A percentile compares a stretch with the other conserved stretches of the same genome.
Evolutionary conservation across 208 protist genomes (phyloP).

Genomic region (Trypanosoma theileri): DNA sequence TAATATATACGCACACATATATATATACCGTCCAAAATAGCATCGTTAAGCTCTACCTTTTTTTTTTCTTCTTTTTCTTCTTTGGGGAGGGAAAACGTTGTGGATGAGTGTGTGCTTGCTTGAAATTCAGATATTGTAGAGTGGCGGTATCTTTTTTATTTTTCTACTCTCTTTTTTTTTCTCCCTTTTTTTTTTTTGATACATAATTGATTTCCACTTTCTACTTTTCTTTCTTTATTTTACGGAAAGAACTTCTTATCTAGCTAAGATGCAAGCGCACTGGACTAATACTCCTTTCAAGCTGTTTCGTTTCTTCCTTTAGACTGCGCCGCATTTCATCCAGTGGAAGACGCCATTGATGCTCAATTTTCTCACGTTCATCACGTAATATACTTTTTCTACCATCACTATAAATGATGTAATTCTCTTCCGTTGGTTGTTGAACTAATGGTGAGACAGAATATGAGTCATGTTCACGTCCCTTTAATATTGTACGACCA

Average conservation of each 20-base stretch:
- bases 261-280: background rate
- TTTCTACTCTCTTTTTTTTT: background rate
- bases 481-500: background rate
- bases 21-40: background rate
- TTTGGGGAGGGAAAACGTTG: background rate
- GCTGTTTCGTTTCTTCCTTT: constrained; percentile 35
- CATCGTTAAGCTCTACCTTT: background rate
- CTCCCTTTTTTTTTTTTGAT: background rate
- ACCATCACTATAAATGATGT: background rate
- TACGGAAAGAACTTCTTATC: too few species aligned
- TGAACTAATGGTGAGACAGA: constrained; percentile 3
- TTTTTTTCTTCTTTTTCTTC: constrained; percentile 6
- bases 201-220: background rate
- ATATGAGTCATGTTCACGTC: background rate
- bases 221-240: too few species aligned
- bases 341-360: constrained; percentile 42
- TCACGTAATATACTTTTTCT: constrained; percentile 55
- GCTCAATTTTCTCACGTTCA: constrained; percentile 59
- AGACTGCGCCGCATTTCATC: constrained; percentile 59
- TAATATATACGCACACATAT: background rate
- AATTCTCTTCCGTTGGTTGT: background rate
- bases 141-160: background rate
- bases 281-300: constrained; percentile 38
- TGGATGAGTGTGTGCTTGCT: background rate
- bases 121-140: too few species aligned